Conservation (phyloP, 1,139 yeast genomes). For the Debaryomycetaceae sp. region DNA sequence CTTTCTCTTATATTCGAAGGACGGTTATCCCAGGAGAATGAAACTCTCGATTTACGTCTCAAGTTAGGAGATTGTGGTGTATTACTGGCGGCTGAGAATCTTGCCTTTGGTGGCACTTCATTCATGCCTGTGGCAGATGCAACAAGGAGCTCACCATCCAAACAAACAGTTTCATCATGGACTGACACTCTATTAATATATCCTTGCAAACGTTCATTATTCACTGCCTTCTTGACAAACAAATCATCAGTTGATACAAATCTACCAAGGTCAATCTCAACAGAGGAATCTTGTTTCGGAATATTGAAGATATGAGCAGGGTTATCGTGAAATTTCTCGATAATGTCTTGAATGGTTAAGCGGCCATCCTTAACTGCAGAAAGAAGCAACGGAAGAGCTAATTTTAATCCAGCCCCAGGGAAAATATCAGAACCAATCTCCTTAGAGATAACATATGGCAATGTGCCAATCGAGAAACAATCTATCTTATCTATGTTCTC, state of each 20-base stretch:
- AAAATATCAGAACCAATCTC: slow-evolving; percentile 56
- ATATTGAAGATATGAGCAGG: slow-evolving; percentile 82
- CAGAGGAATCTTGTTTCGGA: slow-evolving; percentile 72
- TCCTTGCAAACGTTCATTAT: slow-evolving; percentile 57
- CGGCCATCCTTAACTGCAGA: slow-evolving; percentile 75
- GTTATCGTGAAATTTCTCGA: slow-evolving; percentile 71
- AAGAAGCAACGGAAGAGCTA: slow-evolving; percentile 77
- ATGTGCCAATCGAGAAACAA: slow-evolving; percentile 80
- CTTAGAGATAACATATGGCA: slow-evolving; percentile 72
- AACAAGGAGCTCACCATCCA: slow-evolving; percentile 73
- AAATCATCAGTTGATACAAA: slow-evolving; percentile 39
- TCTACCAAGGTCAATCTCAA: slow-evolving; percentile 84
- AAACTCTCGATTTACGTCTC: slow-evolving; percentile 43
- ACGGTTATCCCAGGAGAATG: slow-evolving; percentile 40
- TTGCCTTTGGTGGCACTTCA: slow-evolving; percentile 40
- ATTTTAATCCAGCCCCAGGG: slow-evolving; percentile 76
- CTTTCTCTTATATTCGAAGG: slow-evolving; percentile 38
- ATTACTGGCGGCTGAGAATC: slow-evolving; percentile 40
- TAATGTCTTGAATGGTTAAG: slow-evolving; percentile 70
- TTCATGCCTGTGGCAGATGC: slow-evolving; percentile 60
- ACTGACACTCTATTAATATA: slow-evolving; percentile 85
- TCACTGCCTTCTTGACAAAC: slow-evolving; percentile 53
- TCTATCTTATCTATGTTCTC: slow-evolving; percentile 67
- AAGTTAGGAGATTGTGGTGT: slow-evolving; percentile 46
- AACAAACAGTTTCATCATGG: slow-evolving; percentile 73